Conservation (phyloP, 306 rosid genomes). For the Trichosanthes cucumerina region DNA sequence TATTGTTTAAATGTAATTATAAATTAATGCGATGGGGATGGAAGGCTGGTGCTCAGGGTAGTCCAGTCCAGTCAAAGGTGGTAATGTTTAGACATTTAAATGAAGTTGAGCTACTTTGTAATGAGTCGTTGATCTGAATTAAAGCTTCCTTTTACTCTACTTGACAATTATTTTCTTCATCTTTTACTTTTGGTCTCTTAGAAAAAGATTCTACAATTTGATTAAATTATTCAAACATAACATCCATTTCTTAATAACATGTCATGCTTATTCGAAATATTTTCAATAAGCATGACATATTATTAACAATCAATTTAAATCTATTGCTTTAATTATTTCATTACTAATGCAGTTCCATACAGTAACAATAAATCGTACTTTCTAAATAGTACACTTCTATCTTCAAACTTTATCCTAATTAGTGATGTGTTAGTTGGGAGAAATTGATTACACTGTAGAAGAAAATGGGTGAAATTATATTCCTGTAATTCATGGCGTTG, state of each 20-base stretch:
- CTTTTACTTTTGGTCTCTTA: no score
- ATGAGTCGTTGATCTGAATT: not conserved
- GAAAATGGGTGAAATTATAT: not conserved
- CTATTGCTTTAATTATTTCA: no score
- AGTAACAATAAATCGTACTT: no score
- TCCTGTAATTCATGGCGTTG: not conserved
- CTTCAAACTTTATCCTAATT: not conserved
- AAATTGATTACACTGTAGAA: not conserved
- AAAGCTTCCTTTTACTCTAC: not conserved
- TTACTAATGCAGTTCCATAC: no score
- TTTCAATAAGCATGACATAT: no score
- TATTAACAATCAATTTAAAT: no score
- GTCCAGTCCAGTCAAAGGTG: not conserved
- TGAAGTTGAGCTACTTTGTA: not conserved
- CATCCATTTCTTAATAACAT: no score
- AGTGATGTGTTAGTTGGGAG: not conserved
- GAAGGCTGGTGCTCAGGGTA: not conserved
- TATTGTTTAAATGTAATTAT: not conserved
- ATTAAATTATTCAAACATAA: no score
- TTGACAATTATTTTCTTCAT: not conserved
- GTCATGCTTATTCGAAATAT: no score
- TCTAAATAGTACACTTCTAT: no score
- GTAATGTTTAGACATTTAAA: not conserved
- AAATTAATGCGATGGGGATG: constrained; percentile 2
- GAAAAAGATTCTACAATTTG: no score